Percentiles rank a stretch among this genome's conserved stretches.
Evolutionary conservation across 2,329 filamentous ascomycete genomes (phyloP).

Genomic region (Ceratocystiopsis sp.): DNA sequence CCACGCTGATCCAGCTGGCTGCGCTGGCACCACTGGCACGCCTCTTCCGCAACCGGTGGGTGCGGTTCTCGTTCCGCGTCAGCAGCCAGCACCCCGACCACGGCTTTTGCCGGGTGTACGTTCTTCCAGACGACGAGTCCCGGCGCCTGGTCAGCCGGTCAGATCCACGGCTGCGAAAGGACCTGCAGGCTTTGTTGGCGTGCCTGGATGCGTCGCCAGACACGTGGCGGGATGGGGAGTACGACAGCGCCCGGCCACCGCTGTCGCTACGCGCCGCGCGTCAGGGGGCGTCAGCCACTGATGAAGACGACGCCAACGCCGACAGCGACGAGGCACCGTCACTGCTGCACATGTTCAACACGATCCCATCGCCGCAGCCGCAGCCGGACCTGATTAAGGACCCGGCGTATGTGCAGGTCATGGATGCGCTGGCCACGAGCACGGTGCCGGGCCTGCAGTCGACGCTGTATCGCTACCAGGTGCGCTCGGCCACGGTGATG

Average conservation of each 20-base stretch:
- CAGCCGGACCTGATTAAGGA: conserved; percentile 29
- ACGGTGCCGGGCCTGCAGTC: conserved; percentile 42
- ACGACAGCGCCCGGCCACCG: not conserved
- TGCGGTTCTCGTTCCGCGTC: conserved; percentile 23
- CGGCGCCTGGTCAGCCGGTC: conserved; percentile 33
- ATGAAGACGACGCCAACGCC: conserved; percentile 5
- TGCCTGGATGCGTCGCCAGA: conserved; percentile 35
- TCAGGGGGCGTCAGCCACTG: not conserved
- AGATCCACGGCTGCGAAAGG: conserved; percentile 24
- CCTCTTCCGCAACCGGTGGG: conserved; percentile 24
- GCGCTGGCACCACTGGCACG: conserved; percentile 3
- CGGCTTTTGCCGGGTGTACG: conserved; percentile 34
- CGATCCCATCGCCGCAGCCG: conserved; percentile 50
- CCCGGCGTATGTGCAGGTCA: conserved; percentile 31
- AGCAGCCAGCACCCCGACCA: conserved; percentile 6
- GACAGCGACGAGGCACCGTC: conserved; percentile 25
- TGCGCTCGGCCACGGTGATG: conserved; percentile 67
- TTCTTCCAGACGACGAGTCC: conserved; percentile 49
- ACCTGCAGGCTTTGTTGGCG: conserved; percentile 30
- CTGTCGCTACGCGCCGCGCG: not conserved
- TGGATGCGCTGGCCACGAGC: conserved; percentile 37
- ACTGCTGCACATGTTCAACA: conserved; percentile 57
- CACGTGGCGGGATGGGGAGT: conserved; percentile 34
- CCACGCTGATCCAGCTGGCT: conserved; percentile 4
- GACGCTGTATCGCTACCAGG: conserved; percentile 59